Conservation (phyloP, 1,284 basidiomycete genomes). For the Grifola frondosa region DNA sequence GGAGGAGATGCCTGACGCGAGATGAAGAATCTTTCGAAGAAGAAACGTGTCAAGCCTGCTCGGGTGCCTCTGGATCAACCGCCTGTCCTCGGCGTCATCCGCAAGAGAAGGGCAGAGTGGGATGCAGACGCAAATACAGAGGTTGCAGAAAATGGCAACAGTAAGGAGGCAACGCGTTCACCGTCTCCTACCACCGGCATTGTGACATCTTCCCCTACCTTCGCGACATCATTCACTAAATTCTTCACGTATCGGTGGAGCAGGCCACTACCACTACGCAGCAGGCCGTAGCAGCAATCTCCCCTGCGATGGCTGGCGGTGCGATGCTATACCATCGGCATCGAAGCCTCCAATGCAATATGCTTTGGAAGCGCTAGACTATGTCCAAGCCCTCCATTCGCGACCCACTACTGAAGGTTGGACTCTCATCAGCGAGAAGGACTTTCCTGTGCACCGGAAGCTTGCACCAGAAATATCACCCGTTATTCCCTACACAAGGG, state of each 20-base stretch:
- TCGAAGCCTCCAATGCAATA: slow-evolving; percentile 71
- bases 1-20: slow-evolving; percentile 92
- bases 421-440: slow-evolving; percentile 81
- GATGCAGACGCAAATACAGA: slow-evolving; percentile 34
- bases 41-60: slow-evolving; percentile 84
- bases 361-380: slow-evolving; percentile 77
- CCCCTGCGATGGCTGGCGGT: slow-evolving; percentile 48
- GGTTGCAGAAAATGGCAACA: slow-evolving; percentile 26
- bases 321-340: slow-evolving; percentile 45
- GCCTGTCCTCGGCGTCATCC: slow-evolving; percentile 73
- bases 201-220: slow-evolving; percentile 54
- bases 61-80: slow-evolving; percentile 93
- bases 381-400: slow-evolving; percentile 74
- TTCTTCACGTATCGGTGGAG: slow-evolving; percentile 75
- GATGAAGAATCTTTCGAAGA: slow-evolving; percentile 77
- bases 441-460: slow-evolving; percentile 77
- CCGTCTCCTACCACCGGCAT: slow-evolving; percentile 19
- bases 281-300: slow-evolving; percentile 69
- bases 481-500: slow-evolving; percentile 84
- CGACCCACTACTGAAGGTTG: slow-evolving; percentile 71
- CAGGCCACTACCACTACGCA: slow-evolving; percentile 70
- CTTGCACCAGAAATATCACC: slow-evolving; percentile 77
- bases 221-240: slow-evolving; percentile 67
- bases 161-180: too few species aligned
- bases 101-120: slow-evolving; percentile 69